Evolutionary conservation across 768 basidiomycete species (phyloP).

Genomic region (Rhizopogon vinicolor): DNA sequence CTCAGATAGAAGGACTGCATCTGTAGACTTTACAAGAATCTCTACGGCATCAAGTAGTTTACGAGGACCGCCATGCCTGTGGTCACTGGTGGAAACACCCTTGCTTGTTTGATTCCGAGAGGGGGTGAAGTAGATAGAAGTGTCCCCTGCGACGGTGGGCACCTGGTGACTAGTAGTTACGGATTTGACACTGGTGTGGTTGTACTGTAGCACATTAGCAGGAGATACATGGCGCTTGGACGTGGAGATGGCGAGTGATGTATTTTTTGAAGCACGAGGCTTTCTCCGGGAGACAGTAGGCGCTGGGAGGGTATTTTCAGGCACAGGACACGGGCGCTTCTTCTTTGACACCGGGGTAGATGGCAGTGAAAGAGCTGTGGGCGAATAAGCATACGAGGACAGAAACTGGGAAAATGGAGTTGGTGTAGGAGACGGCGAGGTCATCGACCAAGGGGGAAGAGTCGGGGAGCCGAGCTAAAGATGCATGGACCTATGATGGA

Average conservation of each 20-base stretch:
- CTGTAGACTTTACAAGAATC: constrained; percentile 4
- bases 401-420: constrained; percentile 5
- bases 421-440: not conserved
- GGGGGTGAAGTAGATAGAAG: not conserved
- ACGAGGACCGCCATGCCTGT: constrained; percentile 1
- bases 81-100: not conserved
- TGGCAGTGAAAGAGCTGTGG: not conserved
- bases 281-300: not conserved
- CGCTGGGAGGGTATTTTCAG: not conserved
- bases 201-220: not conserved
- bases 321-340: not conserved
- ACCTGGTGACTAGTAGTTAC: not conserved
- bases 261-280: not conserved
- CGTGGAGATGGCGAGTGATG: not conserved
- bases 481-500: not conserved
- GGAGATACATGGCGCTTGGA: not conserved
- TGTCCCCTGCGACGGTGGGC: not conserved
- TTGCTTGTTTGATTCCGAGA: not conserved
- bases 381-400: constrained; percentile 13
- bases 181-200: not conserved
- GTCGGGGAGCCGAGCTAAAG: no score
- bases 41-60: constrained; percentile 15
- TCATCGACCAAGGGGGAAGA: not conserved
- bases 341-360: not conserved
- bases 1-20: not conserved